These are phyloP conservation scores for Leucosporidium scottii DNA, from an alignment of 768 basidiomycete species.

Conservation along the genomic window DNA sequence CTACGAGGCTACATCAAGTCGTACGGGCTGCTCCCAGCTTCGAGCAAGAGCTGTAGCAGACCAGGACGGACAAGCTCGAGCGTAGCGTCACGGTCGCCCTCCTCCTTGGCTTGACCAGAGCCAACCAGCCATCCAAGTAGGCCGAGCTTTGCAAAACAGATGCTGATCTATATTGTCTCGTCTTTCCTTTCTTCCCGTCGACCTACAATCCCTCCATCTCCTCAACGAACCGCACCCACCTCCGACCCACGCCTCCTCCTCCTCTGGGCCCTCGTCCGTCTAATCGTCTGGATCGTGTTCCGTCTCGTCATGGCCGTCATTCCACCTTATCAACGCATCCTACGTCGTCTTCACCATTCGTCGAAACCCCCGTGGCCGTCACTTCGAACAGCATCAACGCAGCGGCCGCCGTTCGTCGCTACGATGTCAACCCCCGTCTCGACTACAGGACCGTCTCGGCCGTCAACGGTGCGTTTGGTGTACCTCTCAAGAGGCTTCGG, in stretches of 20 bases:
- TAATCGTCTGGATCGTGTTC: neutral
- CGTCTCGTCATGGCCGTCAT: neutral
- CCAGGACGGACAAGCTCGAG: no score
- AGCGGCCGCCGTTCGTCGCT: slow-evolving; percentile 25
- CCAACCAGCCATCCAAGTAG: no score
- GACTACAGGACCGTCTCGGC: slow-evolving; percentile 98
- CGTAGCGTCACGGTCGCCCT: no score
- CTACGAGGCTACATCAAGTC: no score
- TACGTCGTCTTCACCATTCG: neutral
- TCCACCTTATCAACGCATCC: neutral
- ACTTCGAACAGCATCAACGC: slow-evolving; percentile 26
- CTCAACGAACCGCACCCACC: neutral
- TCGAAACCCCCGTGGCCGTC: neutral
- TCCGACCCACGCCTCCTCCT: neutral
- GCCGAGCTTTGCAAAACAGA: no score
- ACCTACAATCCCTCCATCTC: neutral
- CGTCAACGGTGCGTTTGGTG: slow-evolving; percentile 61
- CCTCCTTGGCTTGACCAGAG: no score
- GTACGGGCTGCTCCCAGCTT: neutral
- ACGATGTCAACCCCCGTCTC: slow-evolving; percentile 31
- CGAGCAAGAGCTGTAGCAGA: neutral
- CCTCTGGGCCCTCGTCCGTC: neutral
- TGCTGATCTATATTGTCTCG: no score
- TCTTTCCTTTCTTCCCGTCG: no score
- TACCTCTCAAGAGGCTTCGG: no score